Percentiles rank a stretch among this genome's conserved stretches.
These are phyloP conservation scores for Talaromyces sp. DNA, from an alignment of 2,329 filamentous ascomycete genomes.

Conservation along the genomic window DNA sequence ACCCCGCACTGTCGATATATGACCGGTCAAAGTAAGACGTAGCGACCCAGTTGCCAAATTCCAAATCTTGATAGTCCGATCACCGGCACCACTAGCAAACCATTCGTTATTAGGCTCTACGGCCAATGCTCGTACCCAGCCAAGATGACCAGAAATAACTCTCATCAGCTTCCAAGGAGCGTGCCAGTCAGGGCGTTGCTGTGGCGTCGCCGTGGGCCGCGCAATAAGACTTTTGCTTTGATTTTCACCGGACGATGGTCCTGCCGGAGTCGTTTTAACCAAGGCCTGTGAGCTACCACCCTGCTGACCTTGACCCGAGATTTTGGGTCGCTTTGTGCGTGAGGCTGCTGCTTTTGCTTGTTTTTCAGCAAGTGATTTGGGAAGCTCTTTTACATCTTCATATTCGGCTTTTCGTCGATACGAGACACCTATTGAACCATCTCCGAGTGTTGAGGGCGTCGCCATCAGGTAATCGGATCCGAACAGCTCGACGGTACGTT, in stretches of 20 bases:
- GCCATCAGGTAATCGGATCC: constrained; percentile 46
- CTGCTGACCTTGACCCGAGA: constrained; percentile 40
- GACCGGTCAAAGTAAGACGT: constrained; percentile 81
- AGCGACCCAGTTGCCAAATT: constrained; percentile 86
- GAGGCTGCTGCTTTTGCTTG: constrained; percentile 65
- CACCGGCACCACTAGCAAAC: constrained; percentile 94
- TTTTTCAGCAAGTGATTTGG: constrained; percentile 73
- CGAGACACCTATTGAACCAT: constrained; percentile 43
- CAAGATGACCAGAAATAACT: constrained; percentile 92
- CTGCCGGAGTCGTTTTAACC: constrained; percentile 38
- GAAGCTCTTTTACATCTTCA: constrained; percentile 70
- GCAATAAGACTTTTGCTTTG: constrained; percentile 62
- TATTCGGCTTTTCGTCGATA: constrained; percentile 63
- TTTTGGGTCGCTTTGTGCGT: constrained; percentile 61
- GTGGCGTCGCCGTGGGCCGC: constrained; percentile 59
- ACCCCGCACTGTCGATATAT: constrained; percentile 89
- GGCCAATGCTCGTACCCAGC: constrained; percentile 85
- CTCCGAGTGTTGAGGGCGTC: constrained; percentile 41
- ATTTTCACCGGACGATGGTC: constrained; percentile 29
- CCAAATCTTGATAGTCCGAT: constrained; percentile 98
- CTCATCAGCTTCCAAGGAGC: constrained; percentile 97
- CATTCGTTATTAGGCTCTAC: constrained; percentile 96
- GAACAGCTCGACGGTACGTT: constrained; percentile 48
- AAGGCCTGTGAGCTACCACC: constrained; percentile 56
- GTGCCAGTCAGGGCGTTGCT: constrained; percentile 88